These are phyloP conservation scores for Neurospora sp. DNA, from an alignment of 495 filamentous ascomycete genomes.

Conservation along the genomic window DNA sequence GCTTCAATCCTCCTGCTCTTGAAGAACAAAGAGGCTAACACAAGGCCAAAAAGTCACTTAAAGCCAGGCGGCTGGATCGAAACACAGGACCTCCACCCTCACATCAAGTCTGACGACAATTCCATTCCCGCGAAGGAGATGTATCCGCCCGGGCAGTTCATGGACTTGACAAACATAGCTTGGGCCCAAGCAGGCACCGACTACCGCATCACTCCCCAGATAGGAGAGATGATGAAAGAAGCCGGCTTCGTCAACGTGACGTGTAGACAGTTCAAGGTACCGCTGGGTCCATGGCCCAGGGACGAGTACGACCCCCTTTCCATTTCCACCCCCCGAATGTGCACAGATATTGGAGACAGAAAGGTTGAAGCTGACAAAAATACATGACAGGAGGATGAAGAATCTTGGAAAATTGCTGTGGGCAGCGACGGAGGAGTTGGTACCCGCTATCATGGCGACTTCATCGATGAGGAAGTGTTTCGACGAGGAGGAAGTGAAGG, in stretches of 20 bases:
- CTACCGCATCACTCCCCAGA: slow-evolving; percentile 36
- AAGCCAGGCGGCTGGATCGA: slow-evolving; percentile 45
- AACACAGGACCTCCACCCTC: slow-evolving; percentile 35
- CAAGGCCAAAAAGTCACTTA: slow-evolving; percentile 12
- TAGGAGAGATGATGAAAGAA: slow-evolving; percentile 35
- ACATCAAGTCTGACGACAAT: slow-evolving; percentile 30
- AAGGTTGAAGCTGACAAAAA: background rate
- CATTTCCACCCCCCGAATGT: slow-evolving; percentile 9
- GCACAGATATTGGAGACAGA: background rate
- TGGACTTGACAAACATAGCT: slow-evolving; percentile 16
- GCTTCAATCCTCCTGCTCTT: background rate
- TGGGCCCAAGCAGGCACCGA: slow-evolving; percentile 26
- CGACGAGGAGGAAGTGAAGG: slow-evolving; percentile 37
- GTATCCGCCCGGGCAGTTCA: slow-evolving; percentile 22
- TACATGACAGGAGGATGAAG: slow-evolving; percentile 1
- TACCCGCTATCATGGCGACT: slow-evolving; percentile 45
- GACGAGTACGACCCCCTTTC: slow-evolving; percentile 12
- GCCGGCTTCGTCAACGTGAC: slow-evolving; percentile 51
- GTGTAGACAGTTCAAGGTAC: slow-evolving; percentile 40
- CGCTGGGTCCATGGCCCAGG: slow-evolving; percentile 48
- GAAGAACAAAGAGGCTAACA: background rate
- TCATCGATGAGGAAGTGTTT: background rate
- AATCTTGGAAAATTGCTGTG: slow-evolving; percentile 27
- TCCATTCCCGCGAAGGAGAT: slow-evolving; percentile 15
- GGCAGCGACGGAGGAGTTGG: slow-evolving; percentile 28